phyloP scores from a whole-genome alignment of 306 rosid genomes.

The Lablab purpureus region DNA sequence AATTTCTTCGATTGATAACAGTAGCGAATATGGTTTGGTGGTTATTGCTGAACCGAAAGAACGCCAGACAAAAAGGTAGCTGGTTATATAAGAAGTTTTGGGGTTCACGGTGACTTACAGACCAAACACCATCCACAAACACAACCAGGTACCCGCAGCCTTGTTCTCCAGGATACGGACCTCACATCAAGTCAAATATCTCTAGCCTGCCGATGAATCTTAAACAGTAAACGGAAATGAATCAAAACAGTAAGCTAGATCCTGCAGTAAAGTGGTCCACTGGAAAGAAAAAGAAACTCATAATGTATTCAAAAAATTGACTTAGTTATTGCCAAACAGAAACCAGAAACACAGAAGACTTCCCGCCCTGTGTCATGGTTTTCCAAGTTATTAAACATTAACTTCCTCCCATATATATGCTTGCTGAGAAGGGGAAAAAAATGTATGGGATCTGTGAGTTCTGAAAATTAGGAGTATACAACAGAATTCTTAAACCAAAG shows the following conservation, averaged over 20 bases:
- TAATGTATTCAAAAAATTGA: conserved; percentile 31
- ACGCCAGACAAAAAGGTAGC: too few species aligned
- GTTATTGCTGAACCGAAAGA: too few species aligned
- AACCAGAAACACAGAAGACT: conserved; percentile 45
- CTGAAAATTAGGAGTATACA: conserved; percentile 53
- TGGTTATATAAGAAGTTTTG: too few species aligned
- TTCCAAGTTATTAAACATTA: conserved; percentile 66
- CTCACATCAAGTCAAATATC: neutral
- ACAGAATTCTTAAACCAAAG: conserved; percentile 41
- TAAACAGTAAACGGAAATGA: neutral
- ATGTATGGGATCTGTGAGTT: conserved; percentile 54
- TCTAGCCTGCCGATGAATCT: conserved; percentile 12
- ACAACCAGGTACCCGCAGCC: neutral
- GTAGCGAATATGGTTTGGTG: neutral
- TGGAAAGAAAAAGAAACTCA: conserved; percentile 10
- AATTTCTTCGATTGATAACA: neutral
- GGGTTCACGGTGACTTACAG: too few species aligned
- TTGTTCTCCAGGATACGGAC: neutral
- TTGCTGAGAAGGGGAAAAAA: conserved; percentile 46
- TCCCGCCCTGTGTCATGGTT: conserved; percentile 47
- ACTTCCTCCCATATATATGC: conserved; percentile 50
- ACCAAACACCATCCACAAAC: neutral
- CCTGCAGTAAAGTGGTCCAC: neutral
- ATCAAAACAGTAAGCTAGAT: neutral
- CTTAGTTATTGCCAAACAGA: conserved; percentile 42